A percentile compares a stretch with the other conserved stretches of the same genome.
Conservation (phyloP, 2,329 filamentous ascomycete species). For the Ophiocordyceps camponoti-rufipedis region DNA sequence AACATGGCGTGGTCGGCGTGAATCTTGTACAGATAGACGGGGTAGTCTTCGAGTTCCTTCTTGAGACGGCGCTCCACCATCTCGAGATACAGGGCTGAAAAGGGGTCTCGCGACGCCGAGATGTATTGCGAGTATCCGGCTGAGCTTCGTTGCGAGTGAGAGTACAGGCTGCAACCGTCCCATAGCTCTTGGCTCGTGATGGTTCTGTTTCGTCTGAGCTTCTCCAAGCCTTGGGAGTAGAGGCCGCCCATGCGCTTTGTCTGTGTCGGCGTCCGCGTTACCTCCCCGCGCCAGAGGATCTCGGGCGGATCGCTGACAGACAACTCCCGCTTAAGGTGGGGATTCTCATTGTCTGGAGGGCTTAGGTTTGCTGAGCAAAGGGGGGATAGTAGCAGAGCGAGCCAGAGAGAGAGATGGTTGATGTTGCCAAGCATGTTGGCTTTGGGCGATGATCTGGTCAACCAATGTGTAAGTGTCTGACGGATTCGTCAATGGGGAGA, state of each 20-base stretch:
- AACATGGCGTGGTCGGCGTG: neutral
- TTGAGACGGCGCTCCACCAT: neutral
- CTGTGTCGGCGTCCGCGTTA: neutral
- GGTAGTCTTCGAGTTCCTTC: neutral
- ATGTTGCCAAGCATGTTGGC: neutral
- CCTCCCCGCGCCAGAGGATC: neutral
- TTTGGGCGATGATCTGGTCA: too few relatives aligned
- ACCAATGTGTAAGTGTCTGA: too few relatives aligned
- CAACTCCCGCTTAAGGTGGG: neutral
- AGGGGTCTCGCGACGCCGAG: neutral
- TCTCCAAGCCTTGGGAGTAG: neutral
- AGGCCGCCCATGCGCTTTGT: neutral
- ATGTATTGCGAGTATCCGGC: neutral
- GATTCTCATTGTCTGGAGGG: neutral
- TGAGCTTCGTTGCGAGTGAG: neutral
- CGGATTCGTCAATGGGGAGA: too few relatives aligned
- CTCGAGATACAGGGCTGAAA: neutral
- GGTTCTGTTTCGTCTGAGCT: neutral
- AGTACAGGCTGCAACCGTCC: neutral
- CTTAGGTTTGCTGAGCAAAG: neutral
- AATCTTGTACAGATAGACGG: neutral
- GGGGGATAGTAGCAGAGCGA: neutral
- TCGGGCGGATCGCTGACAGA: neutral
- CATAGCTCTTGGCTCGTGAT: neutral
- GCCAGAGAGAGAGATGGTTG: neutral